Base-by-base conservation (phyloP, 2,329 filamentous ascomycete species). In the Penicillium sp. region DNA sequence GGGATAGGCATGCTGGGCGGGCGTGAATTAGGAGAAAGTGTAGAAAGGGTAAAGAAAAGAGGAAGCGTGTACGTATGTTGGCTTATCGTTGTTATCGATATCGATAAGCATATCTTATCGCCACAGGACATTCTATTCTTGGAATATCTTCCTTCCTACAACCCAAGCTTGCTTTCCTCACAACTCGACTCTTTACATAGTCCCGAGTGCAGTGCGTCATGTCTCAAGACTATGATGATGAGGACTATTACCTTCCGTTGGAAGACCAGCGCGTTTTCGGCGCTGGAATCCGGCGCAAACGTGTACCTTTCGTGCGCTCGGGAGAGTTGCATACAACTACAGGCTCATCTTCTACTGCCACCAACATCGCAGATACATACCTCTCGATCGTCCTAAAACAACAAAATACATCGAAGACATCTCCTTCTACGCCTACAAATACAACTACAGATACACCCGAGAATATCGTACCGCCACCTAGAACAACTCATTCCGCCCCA, bases 271-370 rank as follows among this genome's bases (percentile, higher is more conserved):
- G 81, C 13, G 81, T 83, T 55, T 88, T 87, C 62, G 83, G 84
- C 44, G 83, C 85, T 13, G 85, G 86, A n/a, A 80, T 88, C 52
- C 85, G 84, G 68, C 79, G 84, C 63, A 86, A 84, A 73, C 78
- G 76, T 52, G 81, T 89, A 44, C 77, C 79, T 6, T 89, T 89
- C 68, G 83, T 89, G 14, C 78, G 81, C 21, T 80, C 84, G 21
- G 75, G 77, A 55, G 63, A 72, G 58, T 54, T 67, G 44, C 65
- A 64, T 53, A 65, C 70, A 23, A 67, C 65, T n/a, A 46, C 62
- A 16, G 19, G 19, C n/a, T 69, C 69, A 43, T 59, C 69, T 14
- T 58, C 67, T 26, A 51, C 62, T 31, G 67, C 67, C 16, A 51
- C 62, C 10, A 74, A 63, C 45, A 69, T 77, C 49, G 76, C 72